These are phyloP conservation scores for Microbotryomycetes sp. DNA, from an alignment of 1,284 basidiomycete genomes.

Conservation along the genomic window DNA sequence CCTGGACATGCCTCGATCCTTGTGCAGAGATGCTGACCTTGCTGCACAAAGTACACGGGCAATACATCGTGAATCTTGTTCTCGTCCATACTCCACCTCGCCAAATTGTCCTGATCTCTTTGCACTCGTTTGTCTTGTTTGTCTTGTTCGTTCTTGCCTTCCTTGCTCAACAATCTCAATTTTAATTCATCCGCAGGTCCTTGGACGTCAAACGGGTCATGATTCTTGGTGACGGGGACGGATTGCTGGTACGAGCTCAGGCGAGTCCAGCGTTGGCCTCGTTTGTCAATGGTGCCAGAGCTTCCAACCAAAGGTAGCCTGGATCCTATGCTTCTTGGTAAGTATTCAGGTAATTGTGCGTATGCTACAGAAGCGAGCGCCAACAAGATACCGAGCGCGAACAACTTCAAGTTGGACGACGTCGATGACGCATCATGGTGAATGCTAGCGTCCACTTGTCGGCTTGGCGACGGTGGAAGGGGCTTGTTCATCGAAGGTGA, in stretches of 20 bases:
- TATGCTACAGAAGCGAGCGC: constrained; percentile 15
- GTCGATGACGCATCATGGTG: too few species aligned
- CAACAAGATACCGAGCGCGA: constrained; percentile 13
- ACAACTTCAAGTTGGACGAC: constrained; percentile 11
- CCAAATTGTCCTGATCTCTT: constrained; percentile 17
- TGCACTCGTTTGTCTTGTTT: constrained; percentile 24
- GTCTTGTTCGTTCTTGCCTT: constrained; percentile 20
- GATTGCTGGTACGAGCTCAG: constrained; percentile 8
- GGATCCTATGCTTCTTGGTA: constrained; percentile 4
- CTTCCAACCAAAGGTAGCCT: constrained; percentile 15
- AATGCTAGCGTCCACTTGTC: not conserved
- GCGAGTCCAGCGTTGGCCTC: not conserved
- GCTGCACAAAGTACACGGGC: constrained; percentile 27
- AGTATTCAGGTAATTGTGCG: constrained; percentile 9
- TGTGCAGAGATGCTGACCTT: too few species aligned
- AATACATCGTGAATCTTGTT: constrained; percentile 12
- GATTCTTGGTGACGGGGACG: constrained; percentile 8
- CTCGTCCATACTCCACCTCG: constrained; percentile 15
- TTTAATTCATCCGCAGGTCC: constrained; percentile 25
- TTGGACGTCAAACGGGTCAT: constrained; percentile 14
- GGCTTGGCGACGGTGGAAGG: too few species aligned
- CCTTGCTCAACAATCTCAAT: constrained; percentile 24
- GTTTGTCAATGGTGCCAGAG: not conserved
- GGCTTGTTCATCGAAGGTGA: too few species aligned
- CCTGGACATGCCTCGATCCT: too few species aligned